Evolutionary conservation across 164 flowering plant genomes (phyloP).

Genomic region (Vitis amurensis): DNA sequence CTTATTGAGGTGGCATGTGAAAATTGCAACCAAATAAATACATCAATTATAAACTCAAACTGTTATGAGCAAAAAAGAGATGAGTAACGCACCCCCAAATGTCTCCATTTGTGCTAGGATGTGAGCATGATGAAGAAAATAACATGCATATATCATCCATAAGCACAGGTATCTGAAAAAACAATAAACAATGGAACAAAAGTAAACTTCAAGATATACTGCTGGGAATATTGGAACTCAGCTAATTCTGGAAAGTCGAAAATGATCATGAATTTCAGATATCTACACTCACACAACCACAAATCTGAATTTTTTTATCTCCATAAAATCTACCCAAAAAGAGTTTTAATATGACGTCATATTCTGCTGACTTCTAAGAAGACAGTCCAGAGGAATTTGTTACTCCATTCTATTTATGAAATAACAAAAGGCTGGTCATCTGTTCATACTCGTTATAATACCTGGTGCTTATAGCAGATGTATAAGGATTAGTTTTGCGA

Average conservation of each 20-base stretch:
- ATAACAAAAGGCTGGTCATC: no score
- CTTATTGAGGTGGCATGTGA: no score
- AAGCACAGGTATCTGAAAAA: constrained; percentile 5
- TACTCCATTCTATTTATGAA: no score
- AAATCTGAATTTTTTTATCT: background rate
- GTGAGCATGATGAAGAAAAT: background rate
- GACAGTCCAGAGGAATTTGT: no score
- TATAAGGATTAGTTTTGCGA: no score
- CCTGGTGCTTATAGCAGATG: no score
- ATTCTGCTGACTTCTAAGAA: no score
- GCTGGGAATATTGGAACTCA: background rate
- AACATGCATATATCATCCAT: constrained; percentile 6
- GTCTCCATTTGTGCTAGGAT: background rate
- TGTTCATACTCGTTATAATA: no score
- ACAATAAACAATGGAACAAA: background rate
- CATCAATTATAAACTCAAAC: background rate
- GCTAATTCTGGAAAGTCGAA: background rate
- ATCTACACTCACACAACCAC: background rate
- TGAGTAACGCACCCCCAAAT: constrained; percentile 6
- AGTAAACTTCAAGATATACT: background rate
- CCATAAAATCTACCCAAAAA: no score
- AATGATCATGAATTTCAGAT: background rate
- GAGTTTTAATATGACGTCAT: no score
- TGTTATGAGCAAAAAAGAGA: background rate
- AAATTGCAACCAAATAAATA: no score